A percentile compares a stretch with the other conserved stretches of the same genome.
phyloP scores from a whole-genome alignment of 2,329 filamentous ascomycete species.

The Xylaria sp. region DNA sequence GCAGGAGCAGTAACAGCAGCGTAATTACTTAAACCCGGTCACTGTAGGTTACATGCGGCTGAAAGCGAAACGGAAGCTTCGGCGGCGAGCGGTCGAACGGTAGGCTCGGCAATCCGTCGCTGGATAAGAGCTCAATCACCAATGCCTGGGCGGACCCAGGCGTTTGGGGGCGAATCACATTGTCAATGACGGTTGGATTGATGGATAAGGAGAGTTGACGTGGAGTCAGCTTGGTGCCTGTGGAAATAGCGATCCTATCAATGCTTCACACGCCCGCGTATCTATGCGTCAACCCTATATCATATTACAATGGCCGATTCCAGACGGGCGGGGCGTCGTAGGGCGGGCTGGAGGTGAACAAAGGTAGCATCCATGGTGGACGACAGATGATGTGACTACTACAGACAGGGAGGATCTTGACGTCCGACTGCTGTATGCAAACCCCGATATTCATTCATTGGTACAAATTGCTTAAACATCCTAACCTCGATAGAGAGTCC shows the following conservation, averaged over 20 bases:
- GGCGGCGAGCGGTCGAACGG: constrained; percentile 20
- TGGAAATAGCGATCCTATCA: background rate
- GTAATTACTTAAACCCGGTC: constrained; percentile 22
- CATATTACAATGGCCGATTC: background rate
- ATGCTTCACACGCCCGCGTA: constrained; percentile 5
- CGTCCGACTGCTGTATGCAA: background rate
- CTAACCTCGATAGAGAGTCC: constrained; percentile 7
- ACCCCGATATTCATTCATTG: constrained; percentile 14
- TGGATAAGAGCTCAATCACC: constrained; percentile 1
- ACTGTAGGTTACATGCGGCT: constrained; percentile 27
- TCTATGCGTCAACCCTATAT: background rate
- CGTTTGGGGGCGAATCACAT: background rate
- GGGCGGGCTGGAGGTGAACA: background rate
- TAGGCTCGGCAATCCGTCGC: constrained; percentile 19
- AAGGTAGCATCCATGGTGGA: constrained; percentile 1
- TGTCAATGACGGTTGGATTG: background rate
- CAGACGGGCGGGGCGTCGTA: background rate
- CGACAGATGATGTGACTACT: constrained; percentile 4
- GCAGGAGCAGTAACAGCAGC: background rate
- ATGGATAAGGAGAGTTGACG: constrained; percentile 6
- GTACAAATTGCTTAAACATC: constrained; percentile 21
- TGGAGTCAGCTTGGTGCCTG: constrained; percentile 6
- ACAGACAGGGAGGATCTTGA: background rate
- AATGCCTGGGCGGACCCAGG: background rate
- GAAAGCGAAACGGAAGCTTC: constrained; percentile 32